phyloP scores from a whole-genome alignment of 441 rosid species.

The Eutrema salsugineum region DNA sequence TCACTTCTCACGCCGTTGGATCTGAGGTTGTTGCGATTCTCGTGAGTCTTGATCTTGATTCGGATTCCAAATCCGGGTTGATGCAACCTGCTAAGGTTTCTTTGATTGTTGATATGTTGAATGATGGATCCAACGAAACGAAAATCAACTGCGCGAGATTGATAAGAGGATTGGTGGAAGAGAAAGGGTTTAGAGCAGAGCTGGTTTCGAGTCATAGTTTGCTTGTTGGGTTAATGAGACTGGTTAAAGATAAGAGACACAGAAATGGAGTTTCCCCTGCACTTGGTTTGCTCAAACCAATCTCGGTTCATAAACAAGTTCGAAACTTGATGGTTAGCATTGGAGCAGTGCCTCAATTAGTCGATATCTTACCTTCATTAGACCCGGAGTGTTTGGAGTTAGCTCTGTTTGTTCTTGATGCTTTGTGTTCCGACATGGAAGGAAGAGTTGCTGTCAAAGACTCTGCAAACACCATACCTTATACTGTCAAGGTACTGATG shows the following conservation, averaged over 20 bases:
- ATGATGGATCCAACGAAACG: slow-evolving; percentile 82
- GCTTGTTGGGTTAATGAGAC: slow-evolving; percentile 74
- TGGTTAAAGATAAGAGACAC: slow-evolving; percentile 70
- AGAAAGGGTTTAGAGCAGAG: slow-evolving; percentile 56
- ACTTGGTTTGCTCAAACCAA: slow-evolving; percentile 50
- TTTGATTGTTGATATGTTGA: slow-evolving; percentile 77
- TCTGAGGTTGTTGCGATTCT: slow-evolving; percentile 80
- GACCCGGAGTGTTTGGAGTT: slow-evolving; percentile 61
- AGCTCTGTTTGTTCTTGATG: slow-evolving; percentile 59
- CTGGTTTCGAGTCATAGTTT: slow-evolving; percentile 67
- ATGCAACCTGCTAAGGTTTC: slow-evolving; percentile 81
- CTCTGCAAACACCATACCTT: slow-evolving; percentile 56
- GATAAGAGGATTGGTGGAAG: slow-evolving; percentile 56
- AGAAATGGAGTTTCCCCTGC: slow-evolving; percentile 55
- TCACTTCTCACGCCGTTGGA: slow-evolving; percentile 84
- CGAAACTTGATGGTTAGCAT: slow-evolving; percentile 58
- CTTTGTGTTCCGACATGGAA: slow-evolving; percentile 49
- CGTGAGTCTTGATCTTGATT: slow-evolving; percentile 66
- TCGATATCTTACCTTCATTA: slow-evolving; percentile 59
- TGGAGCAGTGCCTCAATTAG: slow-evolving; percentile 71
- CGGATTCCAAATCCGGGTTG: slow-evolving; percentile 48
- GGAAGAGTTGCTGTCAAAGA: slow-evolving; percentile 77
- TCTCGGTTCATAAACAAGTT: slow-evolving; percentile 51
- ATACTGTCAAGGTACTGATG: slow-evolving; percentile 65
- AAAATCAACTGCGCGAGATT: slow-evolving; percentile 69